Percentiles rank a stretch among this genome's conserved stretches.
Evolutionary conservation across 208 protist genomes (phyloP).

Genomic region (Acanthamoeba sp.): DNA sequence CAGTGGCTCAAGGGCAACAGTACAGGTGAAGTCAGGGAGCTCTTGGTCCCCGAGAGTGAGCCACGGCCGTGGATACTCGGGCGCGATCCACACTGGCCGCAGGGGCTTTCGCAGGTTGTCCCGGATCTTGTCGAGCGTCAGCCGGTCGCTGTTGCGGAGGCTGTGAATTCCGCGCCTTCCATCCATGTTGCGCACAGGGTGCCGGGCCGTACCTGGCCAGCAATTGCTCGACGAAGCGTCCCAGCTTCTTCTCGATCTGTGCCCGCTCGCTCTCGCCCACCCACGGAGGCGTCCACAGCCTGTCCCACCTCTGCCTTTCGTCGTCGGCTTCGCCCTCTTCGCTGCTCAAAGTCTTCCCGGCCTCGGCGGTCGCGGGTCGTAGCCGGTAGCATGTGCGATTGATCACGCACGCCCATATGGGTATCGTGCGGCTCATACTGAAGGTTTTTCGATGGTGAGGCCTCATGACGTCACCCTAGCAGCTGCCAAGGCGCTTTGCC

Average conservation of each 20-base stretch:
- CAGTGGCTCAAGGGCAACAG: neutral
- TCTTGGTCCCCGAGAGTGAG: neutral
- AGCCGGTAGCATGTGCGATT: slow-evolving; percentile 37
- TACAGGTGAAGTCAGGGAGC: neutral
- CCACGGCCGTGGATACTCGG: neutral
- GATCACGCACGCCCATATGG: slow-evolving; percentile 69
- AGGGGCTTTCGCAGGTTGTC: neutral
- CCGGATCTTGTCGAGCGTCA: slow-evolving; percentile 12
- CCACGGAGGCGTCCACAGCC: neutral
- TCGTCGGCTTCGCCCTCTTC: neutral
- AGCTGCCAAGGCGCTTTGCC: neutral
- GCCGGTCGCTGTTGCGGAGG: neutral
- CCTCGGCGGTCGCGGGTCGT: neutral
- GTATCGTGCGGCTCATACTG: slow-evolving; percentile 69
- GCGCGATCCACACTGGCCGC: slow-evolving; percentile 12
- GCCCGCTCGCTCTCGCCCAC: slow-evolving; percentile 40
- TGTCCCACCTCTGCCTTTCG: neutral
- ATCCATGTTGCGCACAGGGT: neutral
- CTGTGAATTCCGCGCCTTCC: neutral
- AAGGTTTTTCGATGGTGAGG: neutral
- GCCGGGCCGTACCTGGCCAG: neutral
- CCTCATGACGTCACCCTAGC: neutral
- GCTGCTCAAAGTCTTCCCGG: no score
- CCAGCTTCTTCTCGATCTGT: slow-evolving; percentile 38
- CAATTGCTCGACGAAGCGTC: neutral